These are phyloP conservation scores for Tieghemostelium lacteum DNA, from an alignment of 78 protist species.

Conservation along the genomic window DNA sequence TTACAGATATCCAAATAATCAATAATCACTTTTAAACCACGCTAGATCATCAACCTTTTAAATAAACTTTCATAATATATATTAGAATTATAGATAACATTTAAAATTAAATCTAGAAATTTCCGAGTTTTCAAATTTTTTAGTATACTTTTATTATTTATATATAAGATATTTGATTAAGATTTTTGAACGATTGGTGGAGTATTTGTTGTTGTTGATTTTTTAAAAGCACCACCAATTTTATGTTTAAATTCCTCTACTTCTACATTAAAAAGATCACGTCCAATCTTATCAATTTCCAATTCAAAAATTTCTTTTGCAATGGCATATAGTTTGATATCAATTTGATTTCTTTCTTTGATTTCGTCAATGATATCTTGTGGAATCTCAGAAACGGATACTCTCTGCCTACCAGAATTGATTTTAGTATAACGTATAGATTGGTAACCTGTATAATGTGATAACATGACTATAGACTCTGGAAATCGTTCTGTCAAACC, in stretches of 20 bases:
- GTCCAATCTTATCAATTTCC: constrained; percentile 19
- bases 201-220: no score
- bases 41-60: no score
- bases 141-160: no score
- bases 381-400: constrained; percentile 6
- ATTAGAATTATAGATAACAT: no score
- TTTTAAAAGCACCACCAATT: no score
- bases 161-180: no score
- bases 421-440: background rate
- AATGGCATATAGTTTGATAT: constrained; percentile 22
- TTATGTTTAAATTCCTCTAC: background rate
- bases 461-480: constrained; percentile 35
- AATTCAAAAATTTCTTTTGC: constrained; percentile 28
- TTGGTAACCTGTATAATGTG: constrained; percentile 45
- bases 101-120: no score
- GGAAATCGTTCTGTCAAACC: constrained; percentile 48
- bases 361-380: constrained; percentile 25
- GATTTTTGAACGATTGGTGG: no score
- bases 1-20: no score
- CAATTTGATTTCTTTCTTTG: constrained; percentile 36
- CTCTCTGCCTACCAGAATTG: constrained; percentile 50
- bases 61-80: no score
- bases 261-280: constrained; percentile 25
- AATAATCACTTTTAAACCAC: no score
- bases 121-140: no score